Evolutionary conservation across 2,329 filamentous ascomycete species (phyloP), one percentile per base, ranked within the genome.

Genomic region (Microcyclospora tardicrescens): DNA sequence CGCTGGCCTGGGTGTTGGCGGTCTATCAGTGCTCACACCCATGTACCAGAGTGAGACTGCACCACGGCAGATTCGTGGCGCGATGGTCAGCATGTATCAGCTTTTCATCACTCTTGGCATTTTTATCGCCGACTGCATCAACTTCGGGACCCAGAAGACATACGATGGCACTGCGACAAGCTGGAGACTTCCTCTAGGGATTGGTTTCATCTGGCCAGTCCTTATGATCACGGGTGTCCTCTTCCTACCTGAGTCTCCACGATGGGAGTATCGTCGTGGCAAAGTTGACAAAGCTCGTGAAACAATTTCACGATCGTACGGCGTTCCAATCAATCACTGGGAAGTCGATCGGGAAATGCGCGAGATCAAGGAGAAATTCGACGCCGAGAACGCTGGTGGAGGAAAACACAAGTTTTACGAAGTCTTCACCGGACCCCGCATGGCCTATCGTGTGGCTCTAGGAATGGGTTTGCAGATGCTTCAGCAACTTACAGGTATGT

Each of bases 21-120:
- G 72, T 14, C 63, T 81, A 0, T 78, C 73, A 5, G 77, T 79
- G 32, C 62, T 75, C 16, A 75, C 78, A 1, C 75, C 75, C 35
- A 77, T 83, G 73, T 14, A 82, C 49, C 76, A 81, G 54, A 73
- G 69, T 12, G 79, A 83, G 58, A 76, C 70, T 40, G 72, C 73
- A 2, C 79, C 79, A 0, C 68, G 75, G 43, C 70, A 75, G 42
- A 72, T 82, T 36, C 72, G 79, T 49, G 76, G 76, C 50, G 66
- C 75, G 6, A 65, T 81, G 30, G 70, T 82, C 19, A 69, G 71
- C 1, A 72, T 68, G 37, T 82, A 81, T 57, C 79, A 82, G 62
- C 68, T 82, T 2, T 73, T 80, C 55, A 77, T 82, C 54, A 82
- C 78, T 0, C 63, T 81, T 19, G 79, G 79, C 35, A 81, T 83